phyloP scores from a whole-genome alignment of 2,329 filamentous ascomycete genomes.

The Emmonsiellopsis sp. region DNA sequence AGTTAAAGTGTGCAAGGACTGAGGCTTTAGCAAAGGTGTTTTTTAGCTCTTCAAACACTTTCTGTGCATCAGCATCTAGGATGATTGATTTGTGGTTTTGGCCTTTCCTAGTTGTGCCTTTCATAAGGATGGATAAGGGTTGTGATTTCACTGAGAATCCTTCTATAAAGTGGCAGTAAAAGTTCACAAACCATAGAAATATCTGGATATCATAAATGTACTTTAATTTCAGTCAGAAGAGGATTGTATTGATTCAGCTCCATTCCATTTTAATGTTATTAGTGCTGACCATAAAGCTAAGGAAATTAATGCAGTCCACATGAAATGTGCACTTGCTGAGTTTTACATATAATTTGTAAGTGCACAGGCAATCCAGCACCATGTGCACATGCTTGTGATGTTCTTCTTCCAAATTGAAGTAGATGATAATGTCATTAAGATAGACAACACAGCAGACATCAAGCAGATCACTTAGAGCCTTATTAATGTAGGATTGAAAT shows the following conservation, averaged over 20 bases:
- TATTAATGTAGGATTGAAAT: background rate
- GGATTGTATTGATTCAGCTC: constrained; percentile 12
- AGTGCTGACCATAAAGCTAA: constrained; percentile 11
- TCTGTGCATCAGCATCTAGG: constrained; percentile 8
- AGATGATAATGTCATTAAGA: constrained; percentile 3
- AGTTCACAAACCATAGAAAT: constrained; percentile 27
- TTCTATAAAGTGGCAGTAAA: constrained; percentile 23
- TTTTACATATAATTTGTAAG: constrained; percentile 5
- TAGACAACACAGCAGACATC: background rate
- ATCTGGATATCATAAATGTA: constrained; percentile 14
- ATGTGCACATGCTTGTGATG: constrained; percentile 3
- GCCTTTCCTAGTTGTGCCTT: background rate
- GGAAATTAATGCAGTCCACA: constrained; percentile 6
- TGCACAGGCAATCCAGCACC: constrained; percentile 4
- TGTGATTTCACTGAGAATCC: constrained; percentile 13
- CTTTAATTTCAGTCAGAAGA: constrained; percentile 14
- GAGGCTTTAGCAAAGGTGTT: constrained; percentile 12
- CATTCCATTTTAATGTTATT: constrained; percentile 12
- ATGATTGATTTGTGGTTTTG: background rate
- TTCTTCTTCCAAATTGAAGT: constrained; percentile 1
- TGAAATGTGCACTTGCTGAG: constrained; percentile 12
- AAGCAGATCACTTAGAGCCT: background rate
- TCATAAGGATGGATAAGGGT: constrained; percentile 12
- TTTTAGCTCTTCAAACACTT: constrained; percentile 10
- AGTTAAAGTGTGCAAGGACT: constrained; percentile 15